Evolutionary conservation across 257 asterid species (phyloP), one percentile per base, ranked within the genome.

Genomic region (Salvia hispanica): DNA sequence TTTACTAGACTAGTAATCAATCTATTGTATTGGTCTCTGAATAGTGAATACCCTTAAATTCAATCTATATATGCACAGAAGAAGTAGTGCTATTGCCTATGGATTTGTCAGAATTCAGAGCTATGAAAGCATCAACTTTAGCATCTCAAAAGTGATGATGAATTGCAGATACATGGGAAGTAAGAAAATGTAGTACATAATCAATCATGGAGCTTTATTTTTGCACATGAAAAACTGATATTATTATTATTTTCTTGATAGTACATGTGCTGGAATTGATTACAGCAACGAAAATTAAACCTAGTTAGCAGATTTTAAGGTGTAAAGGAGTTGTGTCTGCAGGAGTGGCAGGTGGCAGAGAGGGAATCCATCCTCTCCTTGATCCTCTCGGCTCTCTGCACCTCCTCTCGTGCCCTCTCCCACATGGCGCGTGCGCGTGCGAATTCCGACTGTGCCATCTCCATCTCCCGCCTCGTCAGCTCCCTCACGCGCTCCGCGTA

Each of bases 401-500:
- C 85, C 69, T 91, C 96, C 37, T 85, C 91, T 10, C 83, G 70
- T 3, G 97, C 93, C 70, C 78, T 82, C 59, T 85, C 91, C 95
- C 95, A 82, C 82, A 86, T 56, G 67, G 11, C 64, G 10, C 87
- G 80, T 0, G 97, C 97, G 0, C 88, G 85, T 0, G 86, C 86
- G 9, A 91, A 86, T 21, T 91, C 97, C 2, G 79, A 47, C 66
- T 91, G 93, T 0, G 96, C 97, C 6, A 83, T 2, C 83, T 88
- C 95, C 87, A 91, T 88, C 66, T 91, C 97, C 58, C 89, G 34
- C 84, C 87, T 60, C 12, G 88, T 88, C 0, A 88, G 79, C 82
- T 91, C 97, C 76, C 87, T 78, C 79, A 91, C 86, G 50, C 95
- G 90, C 77, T 86, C 95, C 0, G 93, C 96, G 25, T 88, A 86